Evolutionary conservation across 441 rosid species (phyloP), one percentile per base, ranked within the genome.

Genomic region (Oxalis stricta): DNA sequence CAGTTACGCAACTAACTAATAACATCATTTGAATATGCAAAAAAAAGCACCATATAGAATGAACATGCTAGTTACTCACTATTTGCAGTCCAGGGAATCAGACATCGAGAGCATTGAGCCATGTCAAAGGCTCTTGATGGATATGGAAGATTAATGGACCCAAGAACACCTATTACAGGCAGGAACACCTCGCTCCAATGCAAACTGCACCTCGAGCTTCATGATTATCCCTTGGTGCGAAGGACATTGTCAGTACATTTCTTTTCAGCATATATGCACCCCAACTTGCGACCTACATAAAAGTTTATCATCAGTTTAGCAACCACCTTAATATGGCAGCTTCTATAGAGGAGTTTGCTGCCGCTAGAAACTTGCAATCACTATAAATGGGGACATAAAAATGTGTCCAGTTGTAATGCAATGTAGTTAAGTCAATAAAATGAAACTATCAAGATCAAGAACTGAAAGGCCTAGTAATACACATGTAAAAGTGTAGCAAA

Each of bases 121-220:
- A 79, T 79, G 52, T 79, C 83, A 40, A 79, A 79, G 15, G 87
- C 71, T 64, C 81, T 54, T 28, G 87, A 55, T 33, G 87, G 87
- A 38, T 66, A 79, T 30, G 87, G 87, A 51, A 79, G 78, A 32
- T 28, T 52, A 45, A 79, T 71, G 20, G 74, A 54, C 39, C 87
- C 87, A 59, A 79, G 87, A 56, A 79, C 87, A 12, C 74, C 80
- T 36, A 79, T 66, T 42, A 68, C 38, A 14, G n/a, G 83, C 81
- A 16, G 87, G 83, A 30, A 79, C 87, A 12, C 83, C 87, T 68
- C 87, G 63, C 66, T 79, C 87, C 34, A 75, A 61, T 5, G 87
- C 83, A 62, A 79, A 79, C 53, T 79, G 87, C 9, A 75, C 76
- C 69, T 79, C n/a, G 87, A 1, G 87, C 83, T 52, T 79, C 87